Conservation (phyloP, 2,329 filamentous ascomycete species). For the Cercospora nicotianae region DNA sequence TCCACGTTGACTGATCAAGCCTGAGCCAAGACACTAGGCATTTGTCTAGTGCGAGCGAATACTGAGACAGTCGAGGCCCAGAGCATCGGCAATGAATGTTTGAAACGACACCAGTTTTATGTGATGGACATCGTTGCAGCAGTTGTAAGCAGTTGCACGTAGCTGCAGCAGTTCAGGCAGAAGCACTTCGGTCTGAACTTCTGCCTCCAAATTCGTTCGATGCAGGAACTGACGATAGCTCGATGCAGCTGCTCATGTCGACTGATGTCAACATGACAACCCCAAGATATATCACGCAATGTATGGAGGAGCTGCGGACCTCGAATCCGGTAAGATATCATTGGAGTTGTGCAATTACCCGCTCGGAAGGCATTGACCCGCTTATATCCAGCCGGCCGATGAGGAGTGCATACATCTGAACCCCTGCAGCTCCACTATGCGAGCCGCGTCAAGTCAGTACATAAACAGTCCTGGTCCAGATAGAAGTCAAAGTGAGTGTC, state of each 20-base stretch:
- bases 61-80: neutral
- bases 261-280: neutral
- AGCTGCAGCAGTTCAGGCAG: too few species aligned
- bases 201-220: neutral
- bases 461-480: neutral
- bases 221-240: neutral
- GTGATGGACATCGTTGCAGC: too few species aligned
- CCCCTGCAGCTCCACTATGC: neutral
- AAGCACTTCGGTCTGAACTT: neutral
- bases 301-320: neutral
- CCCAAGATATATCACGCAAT: neutral
- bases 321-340: neutral
- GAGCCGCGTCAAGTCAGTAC: neutral
- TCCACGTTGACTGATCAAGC: neutral
- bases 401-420: conserved; percentile 1
- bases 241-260: neutral
- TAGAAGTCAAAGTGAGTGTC: neutral
- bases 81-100: neutral
- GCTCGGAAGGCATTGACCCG: neutral
- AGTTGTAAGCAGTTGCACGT: too few species aligned
- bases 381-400: neutral
- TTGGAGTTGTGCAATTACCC: neutral
- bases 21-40: neutral
- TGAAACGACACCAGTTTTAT: neutral
- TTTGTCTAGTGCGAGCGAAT: neutral